Evolutionary conservation across 768 basidiomycete genomes (phyloP).

Genomic region (Auricularia sp.): DNA sequence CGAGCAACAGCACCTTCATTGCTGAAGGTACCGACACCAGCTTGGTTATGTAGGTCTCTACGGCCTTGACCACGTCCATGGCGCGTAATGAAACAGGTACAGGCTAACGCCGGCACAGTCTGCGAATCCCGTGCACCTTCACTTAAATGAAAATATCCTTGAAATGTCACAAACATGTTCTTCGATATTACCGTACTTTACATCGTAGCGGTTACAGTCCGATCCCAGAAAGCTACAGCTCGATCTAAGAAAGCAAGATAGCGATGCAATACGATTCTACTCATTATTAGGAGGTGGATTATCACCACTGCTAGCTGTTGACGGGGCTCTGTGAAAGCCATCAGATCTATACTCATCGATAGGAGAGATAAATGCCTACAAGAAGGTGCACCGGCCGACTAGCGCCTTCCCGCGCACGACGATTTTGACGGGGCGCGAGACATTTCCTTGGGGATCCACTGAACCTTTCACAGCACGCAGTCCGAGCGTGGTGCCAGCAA

Average conservation of each 20-base stretch:
- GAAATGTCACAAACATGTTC: background rate
- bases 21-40: slow-evolving; percentile 74
- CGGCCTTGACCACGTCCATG: slow-evolving; percentile 95
- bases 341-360: background rate
- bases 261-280: background rate
- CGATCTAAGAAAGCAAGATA: no score
- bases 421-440: background rate
- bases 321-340: background rate
- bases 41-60: slow-evolving; percentile 87
- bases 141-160: background rate
- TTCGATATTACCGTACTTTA: no score
- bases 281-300: background rate
- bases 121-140: background rate
- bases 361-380: background rate
- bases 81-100: slow-evolving; percentile 3
- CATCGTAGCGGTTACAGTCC: no score
- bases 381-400: background rate
- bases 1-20: slow-evolving; percentile 94
- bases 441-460: background rate
- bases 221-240: no score
- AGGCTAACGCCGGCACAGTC: background rate
- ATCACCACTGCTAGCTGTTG: background rate
- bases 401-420: background rate
- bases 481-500: background rate
- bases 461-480: background rate